Evolutionary conservation across 2,329 filamentous ascomycete genomes (phyloP).

Genomic region (Botrytis fragariae): DNA sequence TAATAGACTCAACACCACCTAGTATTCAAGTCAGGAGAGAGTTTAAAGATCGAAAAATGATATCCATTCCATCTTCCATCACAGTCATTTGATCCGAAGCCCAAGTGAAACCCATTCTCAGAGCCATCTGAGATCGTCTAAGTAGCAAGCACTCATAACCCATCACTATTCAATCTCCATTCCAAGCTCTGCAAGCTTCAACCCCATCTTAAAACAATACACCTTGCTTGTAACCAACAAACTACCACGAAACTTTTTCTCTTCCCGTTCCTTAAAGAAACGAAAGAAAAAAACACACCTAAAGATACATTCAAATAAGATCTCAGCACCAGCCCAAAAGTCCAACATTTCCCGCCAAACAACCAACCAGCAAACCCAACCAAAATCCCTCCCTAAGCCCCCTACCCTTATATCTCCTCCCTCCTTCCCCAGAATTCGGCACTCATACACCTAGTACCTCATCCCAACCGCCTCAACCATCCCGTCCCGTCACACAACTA

Average conservation of each 20-base stretch:
- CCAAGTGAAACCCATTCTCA: background rate
- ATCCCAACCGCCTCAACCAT: background rate
- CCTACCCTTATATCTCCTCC: background rate
- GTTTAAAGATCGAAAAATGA: background rate
- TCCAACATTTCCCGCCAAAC: background rate
- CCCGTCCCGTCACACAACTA: background rate
- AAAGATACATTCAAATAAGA: background rate
- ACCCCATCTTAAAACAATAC: background rate
- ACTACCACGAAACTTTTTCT: background rate
- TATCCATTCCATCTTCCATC: background rate
- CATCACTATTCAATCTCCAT: background rate
- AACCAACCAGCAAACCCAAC: too few relatives aligned
- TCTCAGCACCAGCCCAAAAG: background rate
- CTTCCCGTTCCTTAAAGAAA: background rate
- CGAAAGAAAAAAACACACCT: background rate
- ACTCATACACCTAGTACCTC: too few relatives aligned
- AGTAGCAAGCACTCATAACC: background rate
- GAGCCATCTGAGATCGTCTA: background rate
- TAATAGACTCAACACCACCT: background rate
- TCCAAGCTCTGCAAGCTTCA: background rate
- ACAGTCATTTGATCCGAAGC: too few relatives aligned
- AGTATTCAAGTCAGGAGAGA: too few relatives aligned
- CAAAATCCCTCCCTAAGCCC: too few relatives aligned
- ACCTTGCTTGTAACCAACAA: background rate
- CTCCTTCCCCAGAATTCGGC: background rate